Evolutionary conservation across 352 stramenopile genomes (phyloP), one percentile per base, ranked within the genome.

Genomic region (Poterioochromonas sp.): DNA sequence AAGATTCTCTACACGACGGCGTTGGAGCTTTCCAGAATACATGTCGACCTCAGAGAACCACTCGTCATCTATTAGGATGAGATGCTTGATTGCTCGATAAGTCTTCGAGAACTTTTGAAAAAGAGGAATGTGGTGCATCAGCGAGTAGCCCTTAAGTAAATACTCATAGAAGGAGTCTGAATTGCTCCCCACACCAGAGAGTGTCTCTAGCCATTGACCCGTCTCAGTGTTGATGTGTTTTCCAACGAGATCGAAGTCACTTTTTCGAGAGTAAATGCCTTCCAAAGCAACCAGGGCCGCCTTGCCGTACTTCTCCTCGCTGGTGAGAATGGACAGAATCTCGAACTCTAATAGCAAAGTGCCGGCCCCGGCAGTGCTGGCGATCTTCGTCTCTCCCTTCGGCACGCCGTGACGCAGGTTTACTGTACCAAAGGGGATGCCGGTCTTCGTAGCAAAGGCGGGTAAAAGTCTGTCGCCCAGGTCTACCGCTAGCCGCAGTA

Each of bases 111-210:
- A 74, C 39, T 44, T 58, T 39, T 35, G 5, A 51, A 51, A 44
- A 1, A 73, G 63, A 3, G 37, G 63, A 11, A 26, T 39, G 34
- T 8, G 11, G 8, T 68, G 12, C 29, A 37, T 18, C 58, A 35
- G 5, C 26, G 58, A 5, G 80, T 97, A 91, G 79, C 94, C 93
- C 83, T 99, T 99, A n/a, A 97, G 81, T 44, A 97, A 80, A 82
- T 98, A 98, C 84, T 99, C 95, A 79, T 97, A 98, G 82, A 95
- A 98, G 62, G 91, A 97, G 84, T 99, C 95, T 0, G 95, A 88
- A 34, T 96, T 96, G 0, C 89, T 89, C 39, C 92, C 93, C 70
- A 97, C 92, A 44, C 91, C 86, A 5, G 90, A 88, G 53, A 91
- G 84, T 29, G 86, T 87, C 63, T 82, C 47, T 63, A 90, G 89